Evolutionary conservation across 768 basidiomycete genomes (phyloP), one percentile per base, ranked within the genome.

Genomic region (Russula sp.): DNA sequence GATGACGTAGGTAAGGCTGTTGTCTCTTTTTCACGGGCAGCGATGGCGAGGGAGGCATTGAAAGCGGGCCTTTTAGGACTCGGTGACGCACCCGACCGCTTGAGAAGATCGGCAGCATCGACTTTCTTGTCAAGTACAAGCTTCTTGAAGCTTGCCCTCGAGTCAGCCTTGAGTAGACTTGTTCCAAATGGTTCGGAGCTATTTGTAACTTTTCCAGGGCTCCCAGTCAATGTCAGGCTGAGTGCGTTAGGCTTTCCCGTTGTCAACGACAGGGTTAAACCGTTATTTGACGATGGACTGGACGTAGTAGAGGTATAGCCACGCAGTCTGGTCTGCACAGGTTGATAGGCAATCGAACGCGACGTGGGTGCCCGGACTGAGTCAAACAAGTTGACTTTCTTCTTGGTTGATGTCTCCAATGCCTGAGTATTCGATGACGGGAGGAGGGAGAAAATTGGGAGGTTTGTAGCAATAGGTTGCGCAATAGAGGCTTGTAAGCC

Each of bases 401-500:
- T 92, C 77, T 91, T 91, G 34, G 82, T 78, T 22, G 77, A 78
- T 62, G 80, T 80, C 22, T 89, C 89, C 18, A 84, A 79, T 62
- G 81, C 79, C 67, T 83, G 77, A 30, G 83, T 81, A 55, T 81
- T 89, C 30, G 84, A 89, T 44, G 86, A 84, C 24, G 88, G 87
- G 36, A 92, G 83, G 81, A 91, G 80, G 58, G 82, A 84, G 72
- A 88, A 92, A 57, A 89, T 86, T 5, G 86, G 87, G 57, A 90
- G 73, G 65, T 88, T 87, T 56, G 83, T 79, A 36, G 82, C 83
- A 67, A 93, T 87, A 9, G 91, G 91, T 73, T 95, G 90, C 30
- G 90, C 87, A 71, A 98, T 92, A 22, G 94, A 94, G 1, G 93
- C 90, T 10, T 88, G 89, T 59, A 96, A 77, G n/a, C 84, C 84